Evolutionary conservation across 805 yeast species (phyloP), one percentile per base, ranked within the genome.

Genomic region (Pichia kluyveri): DNA sequence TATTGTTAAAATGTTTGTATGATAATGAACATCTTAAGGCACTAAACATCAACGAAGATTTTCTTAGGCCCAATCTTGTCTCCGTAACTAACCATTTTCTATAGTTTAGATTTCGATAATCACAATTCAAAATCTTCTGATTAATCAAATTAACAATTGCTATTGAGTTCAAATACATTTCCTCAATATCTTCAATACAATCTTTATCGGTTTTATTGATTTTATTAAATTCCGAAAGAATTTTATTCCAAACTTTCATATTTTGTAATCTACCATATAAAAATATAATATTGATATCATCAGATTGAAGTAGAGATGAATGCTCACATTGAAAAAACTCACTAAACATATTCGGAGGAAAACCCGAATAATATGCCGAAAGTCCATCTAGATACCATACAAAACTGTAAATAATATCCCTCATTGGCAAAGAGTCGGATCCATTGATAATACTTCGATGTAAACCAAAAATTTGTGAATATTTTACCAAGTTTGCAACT

Each of bases 381-480:
- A 58, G 38, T 4, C 57, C 49, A 47, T 58, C 61, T 34, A 57
- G 31, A 42, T 53, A 54, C 44, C 54, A 49, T 19, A 58, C 52
- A 47, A 54, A 57, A 27, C 54, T 55, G 41, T 58, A 58, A 5
- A 57, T 50, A 17, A 54, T 36, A 40, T 51, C 53, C 41, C 37
- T 12, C 37, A 34, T 34, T 34, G 37, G 37, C 12, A 34, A 34
- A 12, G 37, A 34, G 17, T 15, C 17, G 5, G 37, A 14, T 14
- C 17, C 17, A 3, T 9, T 14, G 5, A 15, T 12, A 10, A 34
- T 34, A 34, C 17, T 34, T 34, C 37, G 48, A 41, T 58, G 60
- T 28, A 58, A 44, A 1, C 59, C 60, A 31, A 52, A 53, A 14
- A 47, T 45, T 42, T 57, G 59, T 12, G 56, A 46, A 30, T 40